Base-by-base conservation (phyloP, 164 flowering plant species). In the Stephania yunnanensis region DNA sequence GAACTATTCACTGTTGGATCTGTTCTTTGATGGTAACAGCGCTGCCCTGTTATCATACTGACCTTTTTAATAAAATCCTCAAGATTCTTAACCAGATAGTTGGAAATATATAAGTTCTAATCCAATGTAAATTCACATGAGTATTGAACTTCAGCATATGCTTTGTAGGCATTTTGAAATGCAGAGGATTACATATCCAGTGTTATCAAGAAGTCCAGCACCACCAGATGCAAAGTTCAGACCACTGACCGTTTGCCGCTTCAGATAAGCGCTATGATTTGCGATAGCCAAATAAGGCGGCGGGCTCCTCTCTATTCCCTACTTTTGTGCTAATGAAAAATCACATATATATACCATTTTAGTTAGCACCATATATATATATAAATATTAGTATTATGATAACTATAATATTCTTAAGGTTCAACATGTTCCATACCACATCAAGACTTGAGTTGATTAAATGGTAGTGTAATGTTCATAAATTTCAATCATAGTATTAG, bases 221-320 rank as follows among this genome's bases (percentile, higher is more conserved):
- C 90, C 93, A 31, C 81, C 91, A 0, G 91, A 88, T 5, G 93
- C 90, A 31, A 88, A 89, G 81, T 84, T 89, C 2, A 83, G 78
- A 22, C 93, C 93, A 44, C 48, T 72, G n/a, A 74, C 31, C 20
- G 78, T 74, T 12, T 74, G 73, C 52, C 46, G 70, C 53, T 6
- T 72, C 50, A 77, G 50, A 30, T 53, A 13, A 5, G 68, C 0
- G 15, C 76, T 25, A 4, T n/a, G 71, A 55, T 75, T 73, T 6
- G 22, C 64, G 22, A 85, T 80, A 69, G 74, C 74, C 1, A 86
- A 75, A 77, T 67, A 88, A 4, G 91, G 84, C 19, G 80, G 84
- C 1, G 91, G 90, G 70, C 91, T 89, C 78, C 73, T 79, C 20
- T 53, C 52, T 30, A 66, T 70, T 0, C 91, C 91, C 52, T 84